phyloP scores from a whole-genome alignment of 371 early-diverging fungal species.

The Caulochytrium protostelioides region DNA sequence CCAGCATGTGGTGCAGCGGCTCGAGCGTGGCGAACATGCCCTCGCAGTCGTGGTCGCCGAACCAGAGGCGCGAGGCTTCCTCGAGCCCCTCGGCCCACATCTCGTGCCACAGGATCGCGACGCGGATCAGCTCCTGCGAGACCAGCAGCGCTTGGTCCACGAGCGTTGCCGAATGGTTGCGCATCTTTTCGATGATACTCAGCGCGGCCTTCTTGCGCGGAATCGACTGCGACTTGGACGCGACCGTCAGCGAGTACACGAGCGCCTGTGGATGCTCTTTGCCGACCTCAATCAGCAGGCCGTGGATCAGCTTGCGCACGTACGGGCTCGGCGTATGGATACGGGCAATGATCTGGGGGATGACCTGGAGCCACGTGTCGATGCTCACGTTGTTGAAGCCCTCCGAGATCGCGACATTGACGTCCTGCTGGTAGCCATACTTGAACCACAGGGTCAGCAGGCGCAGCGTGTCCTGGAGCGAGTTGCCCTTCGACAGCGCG shows the following conservation, averaged over 20 bases:
- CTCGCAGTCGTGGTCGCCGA: conserved; percentile 62
- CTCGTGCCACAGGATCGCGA: conserved; percentile 91
- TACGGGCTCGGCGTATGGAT: conserved; percentile 66
- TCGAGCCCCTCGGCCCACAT: conserved; percentile 94
- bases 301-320: conserved; percentile 70
- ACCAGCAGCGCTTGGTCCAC: conserved; percentile 83
- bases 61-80: conserved; percentile 72
- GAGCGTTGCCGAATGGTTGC: conserved; percentile 51
- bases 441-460: conserved; percentile 91
- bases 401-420: conserved; percentile 62
- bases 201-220: conserved; percentile 61
- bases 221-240: conserved; percentile 71
- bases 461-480: conserved; percentile 86
- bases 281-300: conserved; percentile 75
- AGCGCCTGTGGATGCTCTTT: conserved; percentile 91
- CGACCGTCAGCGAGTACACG: conserved; percentile 86
- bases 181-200: conserved; percentile 81
- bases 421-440: conserved; percentile 71
- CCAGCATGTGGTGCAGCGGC: conserved; percentile 73
- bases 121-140: conserved; percentile 87
- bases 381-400: conserved; percentile 77
- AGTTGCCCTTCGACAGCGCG: conserved; percentile 68
- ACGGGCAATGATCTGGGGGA: conserved; percentile 91
- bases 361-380: conserved; percentile 94
- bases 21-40: conserved; percentile 80